phyloP scores from a whole-genome alignment of 192 early-diverging fungal species.

The Polychytrium aggregatum region DNA sequence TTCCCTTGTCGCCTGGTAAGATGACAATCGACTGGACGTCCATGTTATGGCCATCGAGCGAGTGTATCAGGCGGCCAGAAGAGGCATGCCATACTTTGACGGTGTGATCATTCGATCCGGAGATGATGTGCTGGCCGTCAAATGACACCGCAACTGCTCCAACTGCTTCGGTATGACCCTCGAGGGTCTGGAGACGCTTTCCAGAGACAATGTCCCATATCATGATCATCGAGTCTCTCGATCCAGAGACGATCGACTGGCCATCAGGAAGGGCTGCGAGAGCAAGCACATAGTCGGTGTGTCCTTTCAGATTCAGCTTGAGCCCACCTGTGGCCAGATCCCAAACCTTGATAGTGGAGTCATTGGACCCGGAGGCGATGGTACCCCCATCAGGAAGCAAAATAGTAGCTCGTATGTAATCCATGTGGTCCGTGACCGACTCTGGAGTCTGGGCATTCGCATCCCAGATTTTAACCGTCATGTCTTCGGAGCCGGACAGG shows the following conservation, averaged over 20 bases:
- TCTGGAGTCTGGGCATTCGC: too few relatives aligned
- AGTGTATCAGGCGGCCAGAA: background rate
- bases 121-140: slow-evolving; percentile 66
- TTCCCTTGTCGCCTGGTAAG: too few relatives aligned
- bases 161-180: slow-evolving; percentile 76
- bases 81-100: background rate
- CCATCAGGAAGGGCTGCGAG: background rate
- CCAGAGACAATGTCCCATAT: slow-evolving; percentile 15
- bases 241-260: slow-evolving; percentile 6
- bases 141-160: slow-evolving; percentile 60
- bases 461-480: slow-evolving; percentile 3
- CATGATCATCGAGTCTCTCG: background rate
- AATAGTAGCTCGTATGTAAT: background rate
- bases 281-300: background rate
- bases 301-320: slow-evolving; percentile 2
- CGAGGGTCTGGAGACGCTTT: slow-evolving; percentile 11
- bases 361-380: slow-evolving; percentile 8
- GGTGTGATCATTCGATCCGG: slow-evolving; percentile 49
- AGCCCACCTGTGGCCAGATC: background rate
- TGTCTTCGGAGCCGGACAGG: slow-evolving; percentile 1
- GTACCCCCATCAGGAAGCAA: slow-evolving; percentile 1
- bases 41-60: background rate
- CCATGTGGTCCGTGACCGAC: background rate
- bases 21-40: too few relatives aligned
- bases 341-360: slow-evolving; percentile 9